Evolutionary conservation across 306 rosid genomes (phyloP), one percentile per base, ranked within the genome.

Genomic region (Sicyos edulis): DNA sequence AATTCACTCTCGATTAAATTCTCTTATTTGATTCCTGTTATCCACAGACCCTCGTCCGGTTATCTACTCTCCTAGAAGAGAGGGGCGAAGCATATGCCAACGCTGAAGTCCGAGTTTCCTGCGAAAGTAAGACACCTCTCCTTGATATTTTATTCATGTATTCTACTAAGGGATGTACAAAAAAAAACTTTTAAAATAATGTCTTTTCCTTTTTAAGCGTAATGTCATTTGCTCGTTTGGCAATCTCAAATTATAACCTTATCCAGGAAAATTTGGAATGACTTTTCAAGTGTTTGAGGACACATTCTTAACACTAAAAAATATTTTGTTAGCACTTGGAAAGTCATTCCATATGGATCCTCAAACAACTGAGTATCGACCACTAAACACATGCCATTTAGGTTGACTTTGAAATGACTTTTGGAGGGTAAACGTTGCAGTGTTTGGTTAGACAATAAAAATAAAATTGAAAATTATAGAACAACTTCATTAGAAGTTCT

Each of bases 1-100:
- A 67, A 47, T 21, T 8, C 20, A 47, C 20, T 50, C 50, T 70
- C 45, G 1, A 12, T 45, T 45, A 67, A 45, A 50, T 17, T 16
- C 40, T 72, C 15, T 21, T 15, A 11, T 78, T 66, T 59, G 51
- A 45, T 45, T 26, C 59, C 68, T 73, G 72, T 65, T 75, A 55
- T 81, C 42, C 72, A 78, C 88, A 95, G 99, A 81, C 99, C 73
- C 78, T 82, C 61, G 80, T 47, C 83, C 95, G 88, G 40, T 79
- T 95, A 75, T 82, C 95, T 71, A 75, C 77, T 74, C 87, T 95
- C 83, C 84, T 88, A 60, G 92, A 91, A 78, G 89, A 84, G 82
- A 85, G 99, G 74, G 56, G 85, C 22, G 88, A 87, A 42, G 80
- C 96, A 51, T 95, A 95, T 80, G 95, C 88, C 78, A 91, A 89